A percentile compares a stretch with the other conserved stretches of the same genome.
Evolutionary conservation across 176 grass and related monocot genomes (phyloP).

Genomic region (Phoenix dactylifera): DNA sequence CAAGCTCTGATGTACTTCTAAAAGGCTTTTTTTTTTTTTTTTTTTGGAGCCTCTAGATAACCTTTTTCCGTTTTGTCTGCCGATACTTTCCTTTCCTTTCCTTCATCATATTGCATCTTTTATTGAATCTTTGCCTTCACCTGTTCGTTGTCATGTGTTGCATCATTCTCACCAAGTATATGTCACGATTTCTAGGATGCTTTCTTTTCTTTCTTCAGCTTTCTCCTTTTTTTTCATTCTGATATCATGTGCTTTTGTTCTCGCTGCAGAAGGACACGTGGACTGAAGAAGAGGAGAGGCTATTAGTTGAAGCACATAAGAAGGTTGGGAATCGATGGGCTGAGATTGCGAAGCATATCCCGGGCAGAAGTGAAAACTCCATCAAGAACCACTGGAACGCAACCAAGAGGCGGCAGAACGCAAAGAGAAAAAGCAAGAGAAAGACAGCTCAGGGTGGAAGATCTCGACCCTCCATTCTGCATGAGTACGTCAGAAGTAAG

Average conservation of each 20-base stretch:
- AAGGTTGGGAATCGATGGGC: slow-evolving; percentile 55
- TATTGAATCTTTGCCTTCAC: too few relatives aligned
- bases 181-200: too few relatives aligned
- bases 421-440: slow-evolving; percentile 44
- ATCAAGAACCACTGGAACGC: slow-evolving; percentile 96
- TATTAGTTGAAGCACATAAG: slow-evolving; percentile 43
- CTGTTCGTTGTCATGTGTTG: too few relatives aligned
- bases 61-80: too few relatives aligned
- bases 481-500: slow-evolving; percentile 52
- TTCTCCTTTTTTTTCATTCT: neutral
- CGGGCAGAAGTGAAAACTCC: slow-evolving; percentile 56
- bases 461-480: slow-evolving; percentile 26
- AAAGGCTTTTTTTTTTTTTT: too few relatives aligned
- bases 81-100: too few relatives aligned
- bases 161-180: too few relatives aligned
- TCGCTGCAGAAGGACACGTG: slow-evolving; percentile 43
- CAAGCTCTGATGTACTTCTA: too few relatives aligned
- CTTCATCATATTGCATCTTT: too few relatives aligned
- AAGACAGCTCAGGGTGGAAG: slow-evolving; percentile 23
- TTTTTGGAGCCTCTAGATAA: too few relatives aligned
- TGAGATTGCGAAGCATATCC: slow-evolving; percentile 37
- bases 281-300: slow-evolving; percentile 51
- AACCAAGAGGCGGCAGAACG: slow-evolving; percentile 43
- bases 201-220: neutral
- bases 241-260: neutral